Conservation (phyloP, 768 basidiomycete genomes). For the Tulasnella sp. region DNA sequence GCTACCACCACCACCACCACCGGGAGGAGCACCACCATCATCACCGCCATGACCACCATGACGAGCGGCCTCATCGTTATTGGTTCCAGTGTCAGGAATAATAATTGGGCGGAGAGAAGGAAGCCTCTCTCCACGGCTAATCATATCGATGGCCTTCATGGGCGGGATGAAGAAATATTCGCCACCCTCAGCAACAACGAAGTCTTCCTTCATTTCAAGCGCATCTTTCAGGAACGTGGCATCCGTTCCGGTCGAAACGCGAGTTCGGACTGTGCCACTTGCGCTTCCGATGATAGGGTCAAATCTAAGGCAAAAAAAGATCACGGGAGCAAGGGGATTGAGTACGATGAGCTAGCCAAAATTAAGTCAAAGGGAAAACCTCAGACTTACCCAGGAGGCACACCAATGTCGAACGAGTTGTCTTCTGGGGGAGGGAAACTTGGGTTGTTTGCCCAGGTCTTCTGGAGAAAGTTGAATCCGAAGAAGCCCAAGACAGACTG, state of each 20-base stretch:
- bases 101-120: no score
- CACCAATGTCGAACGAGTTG: neutral
- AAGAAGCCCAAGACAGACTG: neutral
- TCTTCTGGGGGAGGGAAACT: neutral
- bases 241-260: neutral
- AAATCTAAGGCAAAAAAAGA: neutral
- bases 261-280: neutral
- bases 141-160: constrained; percentile 6
- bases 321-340: neutral
- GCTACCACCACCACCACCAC: no score
- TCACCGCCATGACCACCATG: no score
- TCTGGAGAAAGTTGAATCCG: constrained; percentile 4
- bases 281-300: constrained; percentile 16
- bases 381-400: neutral
- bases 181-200: constrained; percentile 11
- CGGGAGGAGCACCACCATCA: no score
- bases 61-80: no score
- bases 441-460: neutral
- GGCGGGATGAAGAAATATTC: constrained; percentile 19
- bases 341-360: neutral
- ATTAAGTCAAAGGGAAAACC: neutral
- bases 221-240: neutral
- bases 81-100: no score
- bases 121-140: neutral
- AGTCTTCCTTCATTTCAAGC: constrained; percentile 5